These are phyloP conservation scores for Fusarium floridanum DNA, from an alignment of 2,329 filamentous ascomycete genomes.

Conservation along the genomic window DNA sequence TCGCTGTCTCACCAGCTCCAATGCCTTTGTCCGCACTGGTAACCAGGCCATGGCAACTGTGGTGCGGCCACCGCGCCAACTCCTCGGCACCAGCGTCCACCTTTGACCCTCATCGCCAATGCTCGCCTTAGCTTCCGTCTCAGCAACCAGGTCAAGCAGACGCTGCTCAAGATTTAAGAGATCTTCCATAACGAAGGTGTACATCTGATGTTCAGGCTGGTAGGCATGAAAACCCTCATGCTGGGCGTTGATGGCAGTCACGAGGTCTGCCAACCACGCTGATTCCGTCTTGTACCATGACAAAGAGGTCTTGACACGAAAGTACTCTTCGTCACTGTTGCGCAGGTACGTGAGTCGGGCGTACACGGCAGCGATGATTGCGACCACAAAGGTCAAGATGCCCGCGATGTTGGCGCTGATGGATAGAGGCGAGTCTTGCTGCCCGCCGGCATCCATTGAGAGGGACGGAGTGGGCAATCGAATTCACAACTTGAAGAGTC, in stretches of 20 bases:
- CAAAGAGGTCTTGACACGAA: constrained; percentile 60
- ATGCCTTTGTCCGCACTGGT: constrained; percentile 57
- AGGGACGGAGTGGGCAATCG: neutral
- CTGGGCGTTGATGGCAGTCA: constrained; percentile 49
- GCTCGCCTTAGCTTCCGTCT: constrained; percentile 53
- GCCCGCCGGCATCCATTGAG: constrained; percentile 43
- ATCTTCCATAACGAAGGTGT: constrained; percentile 62
- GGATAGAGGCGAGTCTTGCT: constrained; percentile 59
- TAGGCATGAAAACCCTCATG: constrained; percentile 39
- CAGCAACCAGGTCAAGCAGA: constrained; percentile 59
- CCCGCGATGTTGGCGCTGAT: constrained; percentile 59
- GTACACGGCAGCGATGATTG: constrained; percentile 58
- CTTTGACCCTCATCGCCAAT: constrained; percentile 37
- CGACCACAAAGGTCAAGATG: constrained; percentile 63
- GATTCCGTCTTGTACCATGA: constrained; percentile 65
- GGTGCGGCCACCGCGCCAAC: constrained; percentile 53
- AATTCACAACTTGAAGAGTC: neutral
- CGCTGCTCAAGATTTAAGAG: constrained; percentile 58
- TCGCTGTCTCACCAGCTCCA: constrained; percentile 61
- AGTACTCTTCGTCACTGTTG: constrained; percentile 61
- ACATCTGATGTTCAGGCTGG: constrained; percentile 61
- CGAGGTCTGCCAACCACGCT: constrained; percentile 58
- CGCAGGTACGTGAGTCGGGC: constrained; percentile 60
- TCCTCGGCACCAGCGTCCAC: constrained; percentile 56
- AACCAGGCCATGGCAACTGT: constrained; percentile 61